These are phyloP conservation scores for Umbelopsis sp. DNA, from an alignment of 192 early-diverging fungal genomes.

Conservation along the genomic window DNA sequence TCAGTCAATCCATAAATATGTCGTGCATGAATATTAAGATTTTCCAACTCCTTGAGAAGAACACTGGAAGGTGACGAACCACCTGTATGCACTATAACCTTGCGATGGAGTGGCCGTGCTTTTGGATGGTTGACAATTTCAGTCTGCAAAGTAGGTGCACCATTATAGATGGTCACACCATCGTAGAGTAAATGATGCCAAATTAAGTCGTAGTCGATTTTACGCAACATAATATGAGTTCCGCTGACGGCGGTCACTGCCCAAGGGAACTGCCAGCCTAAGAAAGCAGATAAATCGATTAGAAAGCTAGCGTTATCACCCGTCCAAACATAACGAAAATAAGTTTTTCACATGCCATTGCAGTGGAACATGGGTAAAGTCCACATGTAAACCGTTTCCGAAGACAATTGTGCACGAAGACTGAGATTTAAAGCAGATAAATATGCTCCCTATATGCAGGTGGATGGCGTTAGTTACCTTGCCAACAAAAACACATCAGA, in stretches of 20 bases:
- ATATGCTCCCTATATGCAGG: constrained; percentile 42
- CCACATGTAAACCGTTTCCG: constrained; percentile 53
- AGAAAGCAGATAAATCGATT: constrained; percentile 12
- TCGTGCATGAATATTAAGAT: constrained; percentile 51
- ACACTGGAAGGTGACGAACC: constrained; percentile 54
- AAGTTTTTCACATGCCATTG: constrained; percentile 33
- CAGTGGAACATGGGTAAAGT: constrained; percentile 63
- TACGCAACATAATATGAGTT: constrained; percentile 52
- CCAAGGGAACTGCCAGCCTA: constrained; percentile 39
- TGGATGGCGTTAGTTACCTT: background rate
- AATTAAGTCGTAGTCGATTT: constrained; percentile 56
- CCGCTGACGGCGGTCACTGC: constrained; percentile 22
- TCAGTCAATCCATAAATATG: constrained; percentile 69
- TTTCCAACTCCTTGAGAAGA: constrained; percentile 47
- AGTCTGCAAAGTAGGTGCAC: constrained; percentile 63
- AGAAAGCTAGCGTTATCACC: no score
- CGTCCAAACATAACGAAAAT: constrained; percentile 10
- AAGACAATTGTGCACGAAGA: constrained; percentile 45
- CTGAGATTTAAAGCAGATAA: constrained; percentile 45
- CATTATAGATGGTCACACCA: constrained; percentile 58
- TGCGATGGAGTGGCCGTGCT: constrained; percentile 30
- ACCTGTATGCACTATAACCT: constrained; percentile 20
- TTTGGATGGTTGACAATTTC: constrained; percentile 50
- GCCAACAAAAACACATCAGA: background rate
- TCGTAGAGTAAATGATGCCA: constrained; percentile 49